Conservation (phyloP, 768 basidiomycete species). For the Mycena polygramma region DNA sequence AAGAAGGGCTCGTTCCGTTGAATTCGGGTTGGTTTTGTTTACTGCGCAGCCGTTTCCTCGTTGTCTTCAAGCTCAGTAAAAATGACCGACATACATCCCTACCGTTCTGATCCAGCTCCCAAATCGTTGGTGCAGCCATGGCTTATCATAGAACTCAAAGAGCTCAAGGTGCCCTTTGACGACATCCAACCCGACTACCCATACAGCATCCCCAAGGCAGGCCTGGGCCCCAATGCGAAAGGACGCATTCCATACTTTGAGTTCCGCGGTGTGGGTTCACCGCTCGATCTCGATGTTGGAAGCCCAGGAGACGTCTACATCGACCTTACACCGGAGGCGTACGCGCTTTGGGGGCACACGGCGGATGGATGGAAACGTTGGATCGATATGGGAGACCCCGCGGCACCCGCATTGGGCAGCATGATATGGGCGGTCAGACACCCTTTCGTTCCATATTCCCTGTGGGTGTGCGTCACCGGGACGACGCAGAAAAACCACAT, state of each 20-base stretch:
- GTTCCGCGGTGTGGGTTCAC: constrained; percentile 1
- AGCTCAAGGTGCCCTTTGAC: neutral
- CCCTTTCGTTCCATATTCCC: no score
- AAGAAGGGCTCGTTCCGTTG: no score
- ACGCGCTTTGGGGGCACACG: constrained; percentile 4
- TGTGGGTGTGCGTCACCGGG: no score
- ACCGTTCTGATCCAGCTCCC: neutral
- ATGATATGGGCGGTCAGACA: no score
- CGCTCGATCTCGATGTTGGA: constrained; percentile 14
- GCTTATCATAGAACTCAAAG: neutral
- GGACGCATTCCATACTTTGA: constrained; percentile 8
- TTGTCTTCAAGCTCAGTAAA: no score
- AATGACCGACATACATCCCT: neutral
- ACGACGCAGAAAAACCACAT: no score
- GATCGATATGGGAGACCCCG: neutral
- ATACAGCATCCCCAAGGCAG: neutral
- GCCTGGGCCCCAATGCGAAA: neutral
- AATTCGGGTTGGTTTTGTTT: no score
- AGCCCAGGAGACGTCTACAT: constrained; percentile 18
- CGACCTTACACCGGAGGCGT: constrained; percentile 1
- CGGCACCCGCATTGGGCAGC: no score
- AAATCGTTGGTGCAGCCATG: neutral
- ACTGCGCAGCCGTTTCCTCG: no score
- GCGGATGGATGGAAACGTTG: constrained; percentile 16
- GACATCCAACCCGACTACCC: neutral